phyloP scores from a whole-genome alignment of 2,329 filamentous ascomycete species.

The Fusarium humuli region DNA sequence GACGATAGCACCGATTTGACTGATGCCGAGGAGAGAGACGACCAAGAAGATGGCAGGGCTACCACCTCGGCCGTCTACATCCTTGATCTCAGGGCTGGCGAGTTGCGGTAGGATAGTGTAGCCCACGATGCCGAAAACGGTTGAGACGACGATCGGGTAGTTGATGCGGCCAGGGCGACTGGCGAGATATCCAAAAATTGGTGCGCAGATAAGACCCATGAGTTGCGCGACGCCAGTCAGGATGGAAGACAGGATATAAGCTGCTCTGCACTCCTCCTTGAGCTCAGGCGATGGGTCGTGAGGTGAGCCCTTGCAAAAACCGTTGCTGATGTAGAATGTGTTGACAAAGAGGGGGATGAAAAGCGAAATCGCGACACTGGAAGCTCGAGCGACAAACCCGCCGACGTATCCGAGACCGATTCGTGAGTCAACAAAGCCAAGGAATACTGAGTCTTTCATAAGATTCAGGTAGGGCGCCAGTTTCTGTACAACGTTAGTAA shows the following conservation, averaged over 20 bases:
- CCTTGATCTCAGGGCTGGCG: conserved; percentile 77
- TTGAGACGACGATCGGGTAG: conserved; percentile 77
- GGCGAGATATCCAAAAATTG: conserved; percentile 87
- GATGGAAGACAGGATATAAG: conserved; percentile 88
- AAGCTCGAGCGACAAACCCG: conserved; percentile 93
- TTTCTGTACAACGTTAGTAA: conserved; percentile 43
- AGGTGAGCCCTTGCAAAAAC: conserved; percentile 78
- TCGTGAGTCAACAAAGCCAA: conserved; percentile 79
- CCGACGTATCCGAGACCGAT: conserved; percentile 92
- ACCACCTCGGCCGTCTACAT: conserved; percentile 74
- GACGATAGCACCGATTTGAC: conserved; percentile 96
- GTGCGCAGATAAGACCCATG: conserved; percentile 84
- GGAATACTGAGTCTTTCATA: conserved; percentile 70
- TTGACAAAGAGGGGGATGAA: conserved; percentile 96
- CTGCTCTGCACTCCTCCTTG: conserved; percentile 84
- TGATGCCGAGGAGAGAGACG: conserved; percentile 85
- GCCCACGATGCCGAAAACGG: conserved; percentile 79
- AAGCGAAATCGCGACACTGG: conserved; percentile 92
- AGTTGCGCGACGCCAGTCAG: conserved; percentile 91
- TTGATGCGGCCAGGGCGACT: conserved; percentile 75
- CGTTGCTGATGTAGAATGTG: conserved; percentile 84
- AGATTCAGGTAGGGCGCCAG: conserved; percentile 69
- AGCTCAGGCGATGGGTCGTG: conserved; percentile 76
- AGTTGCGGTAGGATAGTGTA: conserved; percentile 83
- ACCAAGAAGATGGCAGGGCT: conserved; percentile 77